Percentiles rank a stretch among this genome's conserved stretches.
phyloP scores from a whole-genome alignment of 495 filamentous ascomycete species.

The Penicillium robsamsonii region DNA sequence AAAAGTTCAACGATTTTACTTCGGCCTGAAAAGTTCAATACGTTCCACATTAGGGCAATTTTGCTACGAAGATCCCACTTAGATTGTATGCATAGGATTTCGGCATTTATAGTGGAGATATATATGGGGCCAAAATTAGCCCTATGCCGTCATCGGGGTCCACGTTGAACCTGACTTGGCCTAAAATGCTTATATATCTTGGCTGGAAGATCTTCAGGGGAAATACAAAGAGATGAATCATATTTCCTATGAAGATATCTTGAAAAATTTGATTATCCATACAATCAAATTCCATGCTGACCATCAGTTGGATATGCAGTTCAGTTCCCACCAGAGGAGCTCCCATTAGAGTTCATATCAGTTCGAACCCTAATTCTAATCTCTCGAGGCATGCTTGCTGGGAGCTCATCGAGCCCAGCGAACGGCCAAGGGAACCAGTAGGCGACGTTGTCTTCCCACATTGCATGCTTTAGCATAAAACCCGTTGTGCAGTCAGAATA shows the following conservation, averaged over 20 bases:
- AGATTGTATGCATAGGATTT: not conserved
- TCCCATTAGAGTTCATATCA: not conserved
- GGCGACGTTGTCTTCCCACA: not conserved
- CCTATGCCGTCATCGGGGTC: constrained; percentile 1
- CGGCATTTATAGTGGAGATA: not conserved
- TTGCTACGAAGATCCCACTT: not conserved
- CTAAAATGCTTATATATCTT: not conserved
- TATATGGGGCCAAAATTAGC: not conserved
- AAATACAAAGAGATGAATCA: not conserved
- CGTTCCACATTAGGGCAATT: not conserved
- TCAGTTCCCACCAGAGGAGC: not conserved
- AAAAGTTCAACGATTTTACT: constrained; percentile 17
- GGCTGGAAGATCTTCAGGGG: not conserved
- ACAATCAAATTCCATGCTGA: not conserved
- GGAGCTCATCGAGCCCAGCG: not conserved
- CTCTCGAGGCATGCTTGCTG: not conserved
- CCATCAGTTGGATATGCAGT: not conserved
- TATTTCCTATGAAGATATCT: not conserved
- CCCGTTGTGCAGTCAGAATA: not conserved
- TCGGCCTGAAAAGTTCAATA: not conserved
- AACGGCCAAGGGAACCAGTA: not conserved
- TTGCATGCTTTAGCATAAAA: not conserved
- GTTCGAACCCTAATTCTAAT: too few species aligned
- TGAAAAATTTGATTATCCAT: not conserved
- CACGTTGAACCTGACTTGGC: not conserved